Evolutionary conservation across 2,329 filamentous ascomycete genomes (phyloP).

Genomic region (Alternaria brassicicola): DNA sequence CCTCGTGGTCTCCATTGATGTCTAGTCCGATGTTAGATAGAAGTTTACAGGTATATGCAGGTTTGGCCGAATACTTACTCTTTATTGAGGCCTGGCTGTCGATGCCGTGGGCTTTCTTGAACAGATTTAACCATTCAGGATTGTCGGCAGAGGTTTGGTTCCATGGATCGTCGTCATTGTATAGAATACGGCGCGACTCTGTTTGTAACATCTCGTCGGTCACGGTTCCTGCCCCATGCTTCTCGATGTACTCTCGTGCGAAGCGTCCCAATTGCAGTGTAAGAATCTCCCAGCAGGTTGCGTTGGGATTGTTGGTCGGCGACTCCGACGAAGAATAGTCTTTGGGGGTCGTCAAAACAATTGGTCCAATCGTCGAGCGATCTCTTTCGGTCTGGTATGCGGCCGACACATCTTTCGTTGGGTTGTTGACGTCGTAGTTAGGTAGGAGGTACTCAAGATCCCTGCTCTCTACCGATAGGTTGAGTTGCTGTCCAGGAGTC

Average conservation of each 20-base stretch:
- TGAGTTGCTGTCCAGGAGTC: conserved; percentile 25
- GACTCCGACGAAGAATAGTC: conserved; percentile 18
- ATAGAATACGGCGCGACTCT: conserved; percentile 56
- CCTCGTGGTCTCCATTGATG: conserved; percentile 29
- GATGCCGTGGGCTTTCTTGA: conserved; percentile 57
- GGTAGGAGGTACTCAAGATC: conserved; percentile 42
- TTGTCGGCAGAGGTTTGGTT: conserved; percentile 52
- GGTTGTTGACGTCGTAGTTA: background rate
- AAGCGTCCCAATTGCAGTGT: conserved; percentile 55
- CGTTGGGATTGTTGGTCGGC: conserved; percentile 24
- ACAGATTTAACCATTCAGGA: conserved; percentile 55
- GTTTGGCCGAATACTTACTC: conserved; percentile 3
- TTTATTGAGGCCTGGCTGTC: conserved; percentile 12
- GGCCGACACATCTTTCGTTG: conserved; percentile 19
- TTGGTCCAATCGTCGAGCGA: conserved; percentile 23
- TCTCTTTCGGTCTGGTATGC: conserved; percentile 23
- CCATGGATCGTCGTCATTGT: conserved; percentile 57
- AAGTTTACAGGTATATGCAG: background rate
- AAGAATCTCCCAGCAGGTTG: conserved; percentile 58
- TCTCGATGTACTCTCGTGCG: conserved; percentile 48
- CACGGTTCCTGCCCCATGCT: conserved; percentile 45
- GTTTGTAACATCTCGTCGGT: conserved; percentile 59
- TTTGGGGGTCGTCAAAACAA: conserved; percentile 23
- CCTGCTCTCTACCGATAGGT: conserved; percentile 18
- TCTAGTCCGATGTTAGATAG: conserved; percentile 4